Base-by-base conservation (phyloP, 192 early-diverging fungal genomes). In the Haplosporangium gracile region DNA sequence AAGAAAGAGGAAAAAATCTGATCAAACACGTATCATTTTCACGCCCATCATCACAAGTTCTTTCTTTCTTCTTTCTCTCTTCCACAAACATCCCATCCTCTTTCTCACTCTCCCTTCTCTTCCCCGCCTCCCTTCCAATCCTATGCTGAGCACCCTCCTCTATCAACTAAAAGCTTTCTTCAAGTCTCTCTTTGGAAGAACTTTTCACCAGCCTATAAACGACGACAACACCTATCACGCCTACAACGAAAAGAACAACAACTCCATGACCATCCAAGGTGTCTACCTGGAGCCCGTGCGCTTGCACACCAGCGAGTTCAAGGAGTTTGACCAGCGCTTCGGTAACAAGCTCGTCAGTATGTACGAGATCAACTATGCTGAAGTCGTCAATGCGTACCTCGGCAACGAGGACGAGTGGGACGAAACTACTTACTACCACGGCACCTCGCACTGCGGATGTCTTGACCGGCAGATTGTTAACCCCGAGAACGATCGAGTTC, bases 401-500 rank as follows among this genome's bases (percentile, higher is more conserved):
- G 26, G 26, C 29, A 29, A 32, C 8, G 26, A 32, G 11, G 60
- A 13, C 29, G 60, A 65, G 29, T 65, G 60, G 60, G 60, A 65
- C 29, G 29, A 65, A 29, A 65, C 60, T 0, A 32, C 4, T 11
- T 65, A 65, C 60, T 65, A 65, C 60, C 29, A 65, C 7, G 60
- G 60, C 60, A 65, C 60, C 60, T 65, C 60, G 10, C 60, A 65
- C 60, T 65, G 60, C 11, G 60, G 60, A 26, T 65, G 60, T 32
- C 60, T 65, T 26, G 60, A 15, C 60, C 60, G 15, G 11, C 29
- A 29, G 9, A 65, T 65, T 29, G 4, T 65, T 11, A 65, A 65
- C 60, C 60, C 29, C 29, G 60, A 32, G 60, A 65, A 65, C 26
- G 10, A 65, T 11, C 11, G 60, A 2, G 13, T 65, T 29, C 60